Evolutionary conservation across 75 land plant species (phyloP), one percentile per base, ranked within the genome.

Genomic region (Pinus taeda): DNA sequence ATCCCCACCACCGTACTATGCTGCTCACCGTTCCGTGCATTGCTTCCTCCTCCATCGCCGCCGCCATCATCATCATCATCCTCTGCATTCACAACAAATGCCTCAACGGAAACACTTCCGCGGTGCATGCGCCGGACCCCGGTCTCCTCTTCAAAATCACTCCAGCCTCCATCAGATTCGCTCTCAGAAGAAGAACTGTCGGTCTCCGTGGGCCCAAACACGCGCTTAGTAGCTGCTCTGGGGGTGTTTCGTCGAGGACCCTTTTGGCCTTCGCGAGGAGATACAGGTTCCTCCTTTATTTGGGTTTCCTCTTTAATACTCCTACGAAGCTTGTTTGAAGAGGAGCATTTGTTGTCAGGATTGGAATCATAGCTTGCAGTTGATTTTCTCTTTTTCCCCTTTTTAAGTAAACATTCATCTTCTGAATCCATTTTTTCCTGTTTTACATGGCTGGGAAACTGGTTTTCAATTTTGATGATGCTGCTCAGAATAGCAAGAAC

Each of bases 41-140:
- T 26, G 22, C 3, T 61, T 4, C n/a, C 30, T 70, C 49, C 57
- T 7, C 22, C 56, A 18, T 15, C n/a, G n/a, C n/a, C 75, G 21
- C 22, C 76, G 14, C 18, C 55, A 13, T 12, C 75, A 7, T 65
- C 24, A 14, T 45, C 49, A 8, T 77, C 29, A 14, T 67, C 78
- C 4, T 49, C 57, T 11, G 71, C 79, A 49, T 77, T 70, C 56
- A 77, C 79, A 63, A 77, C 76, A 71, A 77, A 77, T 42, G 79
- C 79, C 55, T 77, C 79, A 5, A 77, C 56, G 15, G 79, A 64
- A 39, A 77, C 79, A 29, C 21, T 64, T 15, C 79, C 79, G 57
- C 71, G 74, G 26, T 45, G 21, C 24, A 53, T 37, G 13, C 69
- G 66, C 57, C 69, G 30, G 3, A 70, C 26, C 55, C 79, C 79